Conservation (phyloP, 2,329 filamentous ascomycete species). For the Microcera coccophila region DNA sequence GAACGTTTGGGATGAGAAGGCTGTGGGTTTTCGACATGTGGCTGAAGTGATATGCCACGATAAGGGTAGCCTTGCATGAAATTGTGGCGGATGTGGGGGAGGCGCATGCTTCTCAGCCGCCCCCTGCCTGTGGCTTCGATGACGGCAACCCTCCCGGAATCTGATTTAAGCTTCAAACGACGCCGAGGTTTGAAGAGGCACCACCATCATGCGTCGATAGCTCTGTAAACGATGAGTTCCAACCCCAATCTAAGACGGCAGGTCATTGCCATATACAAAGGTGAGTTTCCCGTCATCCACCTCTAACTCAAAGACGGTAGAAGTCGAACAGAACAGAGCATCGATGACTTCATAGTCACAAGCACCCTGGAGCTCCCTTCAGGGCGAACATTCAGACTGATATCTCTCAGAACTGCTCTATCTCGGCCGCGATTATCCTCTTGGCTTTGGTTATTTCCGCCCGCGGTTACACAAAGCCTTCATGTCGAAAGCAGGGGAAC, state of each 20-base stretch:
- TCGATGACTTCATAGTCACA: neutral
- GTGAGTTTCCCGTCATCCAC: conserved; percentile 37
- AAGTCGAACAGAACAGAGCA: too few relatives aligned
- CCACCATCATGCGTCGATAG: neutral
- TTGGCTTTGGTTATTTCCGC: conserved; percentile 77
- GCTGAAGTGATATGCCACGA: conserved; percentile 13
- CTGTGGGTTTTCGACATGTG: conserved; percentile 7
- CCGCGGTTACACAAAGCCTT: conserved; percentile 82
- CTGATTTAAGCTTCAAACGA: too few relatives aligned
- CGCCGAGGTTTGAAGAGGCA: too few relatives aligned
- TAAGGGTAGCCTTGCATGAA: conserved; percentile 10
- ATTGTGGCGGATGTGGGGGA: conserved; percentile 16
- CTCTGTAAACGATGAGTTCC: conserved; percentile 23
- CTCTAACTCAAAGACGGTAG: too few relatives aligned
- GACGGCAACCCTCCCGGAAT: neutral
- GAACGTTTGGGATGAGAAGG: too few relatives aligned
- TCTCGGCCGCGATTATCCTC: conserved; percentile 80
- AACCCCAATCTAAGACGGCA: conserved; percentile 65
- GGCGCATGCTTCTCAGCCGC: neutral
- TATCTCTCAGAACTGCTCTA: conserved; percentile 67
- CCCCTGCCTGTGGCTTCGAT: neutral
- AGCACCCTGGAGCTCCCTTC: too few relatives aligned
- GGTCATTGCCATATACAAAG: conserved; percentile 87
- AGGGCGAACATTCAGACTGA: neutral
- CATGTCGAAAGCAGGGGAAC: conserved; percentile 65